Percentiles rank a stretch among this genome's conserved stretches.
phyloP scores from a whole-genome alignment of 176 grass and related monocot genomes.

The Rhipidocladum racemiflorum region DNA sequence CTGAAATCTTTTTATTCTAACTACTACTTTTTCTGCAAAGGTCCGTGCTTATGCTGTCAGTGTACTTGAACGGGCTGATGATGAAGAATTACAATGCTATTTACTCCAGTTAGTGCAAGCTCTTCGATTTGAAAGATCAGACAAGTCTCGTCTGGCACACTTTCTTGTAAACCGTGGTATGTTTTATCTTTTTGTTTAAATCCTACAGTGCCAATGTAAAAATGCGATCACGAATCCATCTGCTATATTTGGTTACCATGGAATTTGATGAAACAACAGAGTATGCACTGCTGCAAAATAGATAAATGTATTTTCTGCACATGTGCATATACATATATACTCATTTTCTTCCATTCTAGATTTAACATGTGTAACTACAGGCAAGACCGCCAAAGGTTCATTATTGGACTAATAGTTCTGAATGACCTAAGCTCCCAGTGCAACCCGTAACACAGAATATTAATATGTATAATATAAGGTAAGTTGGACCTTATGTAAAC shows the following conservation, averaged over 20 bases:
- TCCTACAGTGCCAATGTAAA: background rate
- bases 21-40: slow-evolving; percentile 39
- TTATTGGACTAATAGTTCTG: background rate
- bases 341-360: background rate
- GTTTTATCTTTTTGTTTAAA: slow-evolving; percentile 15
- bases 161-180: slow-evolving; percentile 96
- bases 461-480: slow-evolving; percentile 6
- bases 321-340: background rate
- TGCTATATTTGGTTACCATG: background rate
- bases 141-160: slow-evolving; percentile 78
- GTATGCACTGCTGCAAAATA: background rate
- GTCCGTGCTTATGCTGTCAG: slow-evolving; percentile 95
- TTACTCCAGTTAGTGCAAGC: slow-evolving; percentile 97
- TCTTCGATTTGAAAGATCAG: slow-evolving; percentile 96
- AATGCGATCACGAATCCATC: slow-evolving; percentile 12
- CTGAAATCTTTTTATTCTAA: background rate
- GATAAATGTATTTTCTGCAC: background rate
- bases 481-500: background rate
- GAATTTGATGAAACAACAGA: background rate
- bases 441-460: background rate
- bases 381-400: background rate
- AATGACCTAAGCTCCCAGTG: background rate
- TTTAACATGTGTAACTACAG: background rate
- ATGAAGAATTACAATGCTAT: slow-evolving; percentile 97
- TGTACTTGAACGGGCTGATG: slow-evolving; percentile 86